phyloP scores from a whole-genome alignment of 768 basidiomycete genomes.

The Gyrodon lividus region DNA sequence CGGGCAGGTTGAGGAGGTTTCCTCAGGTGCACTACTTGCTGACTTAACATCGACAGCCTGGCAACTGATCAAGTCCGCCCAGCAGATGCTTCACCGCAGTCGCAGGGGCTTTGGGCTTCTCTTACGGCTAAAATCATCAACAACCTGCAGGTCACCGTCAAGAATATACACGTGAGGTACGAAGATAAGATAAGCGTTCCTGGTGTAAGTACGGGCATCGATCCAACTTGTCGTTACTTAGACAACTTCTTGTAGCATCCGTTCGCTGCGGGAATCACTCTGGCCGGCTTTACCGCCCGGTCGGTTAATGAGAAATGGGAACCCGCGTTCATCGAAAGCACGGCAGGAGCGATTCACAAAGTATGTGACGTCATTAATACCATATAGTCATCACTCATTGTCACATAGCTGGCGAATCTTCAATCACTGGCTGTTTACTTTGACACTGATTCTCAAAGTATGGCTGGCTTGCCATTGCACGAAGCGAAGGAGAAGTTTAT shows the following conservation, averaged over 20 bases:
- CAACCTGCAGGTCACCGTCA: slow-evolving; percentile 93
- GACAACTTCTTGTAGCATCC: slow-evolving; percentile 62
- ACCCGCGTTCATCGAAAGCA: slow-evolving; percentile 90
- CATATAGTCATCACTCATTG: slow-evolving; percentile 3
- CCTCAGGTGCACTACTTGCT: slow-evolving; percentile 40
- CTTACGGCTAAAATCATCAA: slow-evolving; percentile 89
- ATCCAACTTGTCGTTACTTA: not conserved
- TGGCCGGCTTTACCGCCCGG: slow-evolving; percentile 82
- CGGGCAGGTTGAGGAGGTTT: slow-evolving; percentile 50
- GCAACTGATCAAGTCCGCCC: slow-evolving; percentile 7
- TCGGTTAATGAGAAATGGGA: slow-evolving; percentile 90
- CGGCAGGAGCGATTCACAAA: slow-evolving; percentile 85
- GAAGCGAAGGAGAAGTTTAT: slow-evolving; percentile 74
- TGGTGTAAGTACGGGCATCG: slow-evolving; percentile 55
- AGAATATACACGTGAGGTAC: slow-evolving; percentile 94
- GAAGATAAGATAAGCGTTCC: slow-evolving; percentile 95
- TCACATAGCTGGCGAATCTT: slow-evolving; percentile 71
- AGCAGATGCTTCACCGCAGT: slow-evolving; percentile 58
- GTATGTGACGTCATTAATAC: slow-evolving; percentile 34
- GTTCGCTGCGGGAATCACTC: slow-evolving; percentile 87
- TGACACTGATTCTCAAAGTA: slow-evolving; percentile 84
- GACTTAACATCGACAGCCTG: not conserved
- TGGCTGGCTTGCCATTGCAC: slow-evolving; percentile 63
- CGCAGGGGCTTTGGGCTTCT: slow-evolving; percentile 83
- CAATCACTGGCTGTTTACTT: slow-evolving; percentile 91